Evolutionary conservation across 306 rosid genomes (phyloP).

Genomic region (Pyrus betulifolia): DNA sequence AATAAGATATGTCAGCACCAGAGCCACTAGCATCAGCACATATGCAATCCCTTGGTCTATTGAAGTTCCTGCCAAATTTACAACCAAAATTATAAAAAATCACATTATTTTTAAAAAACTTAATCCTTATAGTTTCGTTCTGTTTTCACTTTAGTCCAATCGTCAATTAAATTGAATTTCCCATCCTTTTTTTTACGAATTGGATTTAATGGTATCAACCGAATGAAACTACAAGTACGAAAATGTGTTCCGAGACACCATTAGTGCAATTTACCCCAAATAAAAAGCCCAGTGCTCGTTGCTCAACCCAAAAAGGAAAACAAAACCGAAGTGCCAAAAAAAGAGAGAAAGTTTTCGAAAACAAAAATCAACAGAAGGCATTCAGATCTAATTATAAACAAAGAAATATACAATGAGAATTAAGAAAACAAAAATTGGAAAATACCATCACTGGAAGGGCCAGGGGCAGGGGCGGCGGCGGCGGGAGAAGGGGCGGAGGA

Average conservation of each 20-base stretch:
- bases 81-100: background rate
- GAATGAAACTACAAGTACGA: too few relatives aligned
- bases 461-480: conserved; percentile 44
- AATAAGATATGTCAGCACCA: conserved; percentile 73
- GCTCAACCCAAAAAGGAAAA: background rate
- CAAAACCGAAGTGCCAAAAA: background rate
- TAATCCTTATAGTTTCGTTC: too few relatives aligned
- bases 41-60: conserved; percentile 87
- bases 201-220: too few relatives aligned
- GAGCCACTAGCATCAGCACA: conserved; percentile 65
- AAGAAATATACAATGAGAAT: background rate
- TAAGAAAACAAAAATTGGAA: background rate
- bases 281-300: background rate
- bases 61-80: conserved; percentile 40
- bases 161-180: too few relatives aligned
- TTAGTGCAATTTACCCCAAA: too few relatives aligned
- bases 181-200: too few relatives aligned
- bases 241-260: too few relatives aligned
- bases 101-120: background rate
- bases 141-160: too few relatives aligned
- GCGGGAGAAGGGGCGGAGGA: conserved; percentile 45
- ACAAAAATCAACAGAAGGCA: background rate
- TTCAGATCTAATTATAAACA: background rate
- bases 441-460: conserved; percentile 70
- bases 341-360: background rate